Evolutionary conservation across 2,329 filamentous ascomycete species (phyloP).

Genomic region (Cladosporium cucumerinum): DNA sequence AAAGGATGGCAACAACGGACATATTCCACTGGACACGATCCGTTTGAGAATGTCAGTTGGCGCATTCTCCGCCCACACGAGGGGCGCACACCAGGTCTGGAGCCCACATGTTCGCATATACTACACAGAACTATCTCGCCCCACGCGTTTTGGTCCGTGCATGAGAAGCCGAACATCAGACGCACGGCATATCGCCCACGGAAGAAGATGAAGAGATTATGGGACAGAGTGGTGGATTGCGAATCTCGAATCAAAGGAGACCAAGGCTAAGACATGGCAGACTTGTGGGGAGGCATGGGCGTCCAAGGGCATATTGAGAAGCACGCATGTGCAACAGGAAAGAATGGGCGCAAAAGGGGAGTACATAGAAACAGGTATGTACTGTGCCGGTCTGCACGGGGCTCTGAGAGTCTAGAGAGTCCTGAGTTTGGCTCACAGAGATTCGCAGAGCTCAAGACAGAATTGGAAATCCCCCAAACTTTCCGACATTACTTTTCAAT

Average conservation of each 20-base stretch:
- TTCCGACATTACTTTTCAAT: no score
- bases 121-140: neutral
- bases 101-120: neutral
- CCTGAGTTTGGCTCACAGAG: neutral
- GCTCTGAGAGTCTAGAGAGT: neutral
- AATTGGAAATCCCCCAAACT: no score
- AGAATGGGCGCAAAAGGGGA: neutral
- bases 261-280: neutral
- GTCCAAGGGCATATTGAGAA: neutral
- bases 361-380: slow-evolving; percentile 2
- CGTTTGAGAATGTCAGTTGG: neutral
- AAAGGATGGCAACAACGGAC: neutral
- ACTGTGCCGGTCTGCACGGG: neutral
- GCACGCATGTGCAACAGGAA: neutral
- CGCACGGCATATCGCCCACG: neutral
- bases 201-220: neutral
- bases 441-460: neutral
- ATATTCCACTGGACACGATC: neutral
- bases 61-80: neutral
- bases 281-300: neutral
- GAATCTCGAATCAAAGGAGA: neutral
- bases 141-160: neutral
- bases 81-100: neutral
- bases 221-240: neutral
- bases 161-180: neutral